A percentile compares a stretch with the other conserved stretches of the same genome.
phyloP scores from a whole-genome alignment of 352 stramenopile genomes.

The Nothophytophthora sp. region DNA sequence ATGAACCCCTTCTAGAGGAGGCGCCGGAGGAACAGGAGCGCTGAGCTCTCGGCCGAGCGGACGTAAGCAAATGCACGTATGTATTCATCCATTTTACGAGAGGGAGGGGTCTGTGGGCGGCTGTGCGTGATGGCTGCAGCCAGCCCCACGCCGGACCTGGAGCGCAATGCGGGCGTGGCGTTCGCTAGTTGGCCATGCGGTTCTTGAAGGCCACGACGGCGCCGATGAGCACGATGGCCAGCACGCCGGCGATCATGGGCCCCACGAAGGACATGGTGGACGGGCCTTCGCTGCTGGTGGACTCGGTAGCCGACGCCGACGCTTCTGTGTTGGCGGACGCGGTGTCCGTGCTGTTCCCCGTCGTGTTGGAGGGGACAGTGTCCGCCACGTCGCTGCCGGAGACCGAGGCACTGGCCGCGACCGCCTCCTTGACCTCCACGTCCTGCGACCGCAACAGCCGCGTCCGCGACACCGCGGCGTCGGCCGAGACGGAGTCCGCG shows the following conservation, averaged over 20 bases:
- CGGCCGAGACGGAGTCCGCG: no score
- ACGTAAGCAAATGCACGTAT: conserved; percentile 18
- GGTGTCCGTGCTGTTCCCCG: no score
- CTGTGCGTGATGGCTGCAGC: conserved; percentile 1
- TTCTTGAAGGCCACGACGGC: conserved; percentile 59
- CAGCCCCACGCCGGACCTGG: neutral
- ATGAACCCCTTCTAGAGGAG: conserved; percentile 66
- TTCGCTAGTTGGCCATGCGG: conserved; percentile 25
- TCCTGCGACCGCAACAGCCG: no score
- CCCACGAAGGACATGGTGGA: conserved; percentile 40
- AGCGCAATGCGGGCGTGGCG: neutral
- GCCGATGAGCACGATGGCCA: conserved; percentile 61
- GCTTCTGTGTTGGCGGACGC: conserved; percentile 12
- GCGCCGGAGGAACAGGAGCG: no score
- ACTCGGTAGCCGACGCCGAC: conserved; percentile 4
- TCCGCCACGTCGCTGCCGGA: no score
- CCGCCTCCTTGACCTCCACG: no score
- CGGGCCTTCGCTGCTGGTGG: conserved; percentile 16
- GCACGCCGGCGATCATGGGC: conserved; percentile 39
- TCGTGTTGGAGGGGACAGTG: no score
- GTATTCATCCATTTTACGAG: conserved; percentile 26
- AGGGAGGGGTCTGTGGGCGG: neutral
- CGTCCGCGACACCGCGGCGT: no score
- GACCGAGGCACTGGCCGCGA: no score
- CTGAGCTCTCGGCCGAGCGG: neutral